Evolutionary conservation across 139 green algal genomes (phyloP).

Genomic region (Micractinium sp.): DNA sequence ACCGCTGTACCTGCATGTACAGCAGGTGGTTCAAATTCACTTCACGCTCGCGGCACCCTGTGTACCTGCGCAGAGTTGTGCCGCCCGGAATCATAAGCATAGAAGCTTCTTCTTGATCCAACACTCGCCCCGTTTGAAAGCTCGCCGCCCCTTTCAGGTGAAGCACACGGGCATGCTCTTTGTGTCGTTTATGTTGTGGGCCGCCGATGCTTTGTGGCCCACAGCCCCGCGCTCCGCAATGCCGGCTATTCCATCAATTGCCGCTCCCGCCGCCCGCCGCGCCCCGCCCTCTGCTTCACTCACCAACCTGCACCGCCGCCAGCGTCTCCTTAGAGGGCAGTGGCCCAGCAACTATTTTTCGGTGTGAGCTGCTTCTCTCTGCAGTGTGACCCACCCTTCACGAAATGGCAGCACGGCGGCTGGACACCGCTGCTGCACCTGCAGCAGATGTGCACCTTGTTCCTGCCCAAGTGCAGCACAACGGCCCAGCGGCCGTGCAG

Average conservation of each 20-base stretch:
- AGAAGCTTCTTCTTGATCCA: too few relatives aligned
- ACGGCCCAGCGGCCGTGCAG: constrained; percentile 28
- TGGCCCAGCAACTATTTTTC: not conserved
- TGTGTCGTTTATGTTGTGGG: too few relatives aligned
- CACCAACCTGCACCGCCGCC: not conserved
- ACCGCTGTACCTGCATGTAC: too few relatives aligned
- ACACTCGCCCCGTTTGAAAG: too few relatives aligned
- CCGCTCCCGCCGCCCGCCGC: not conserved
- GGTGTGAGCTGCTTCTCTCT: not conserved
- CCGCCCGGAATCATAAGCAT: too few relatives aligned
- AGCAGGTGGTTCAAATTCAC: too few relatives aligned
- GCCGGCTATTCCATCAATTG: too few relatives aligned
- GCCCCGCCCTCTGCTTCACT: not conserved
- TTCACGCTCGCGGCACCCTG: too few relatives aligned
- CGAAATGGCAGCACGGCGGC: not conserved
- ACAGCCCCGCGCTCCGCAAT: too few relatives aligned
- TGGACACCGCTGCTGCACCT: not conserved
- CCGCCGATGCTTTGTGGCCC: too few relatives aligned
- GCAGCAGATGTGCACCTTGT: constrained; percentile 29
- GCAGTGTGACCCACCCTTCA: not conserved
- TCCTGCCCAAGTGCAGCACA: constrained; percentile 26
- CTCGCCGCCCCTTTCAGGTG: too few relatives aligned
- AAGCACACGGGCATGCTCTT: too few relatives aligned
- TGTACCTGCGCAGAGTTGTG: not conserved
- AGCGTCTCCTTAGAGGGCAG: not conserved